A percentile compares a stretch with the other conserved stretches of the same genome.
Evolutionary conservation across 768 basidiomycete genomes (phyloP).

Genomic region (Lactarius hatsudake): DNA sequence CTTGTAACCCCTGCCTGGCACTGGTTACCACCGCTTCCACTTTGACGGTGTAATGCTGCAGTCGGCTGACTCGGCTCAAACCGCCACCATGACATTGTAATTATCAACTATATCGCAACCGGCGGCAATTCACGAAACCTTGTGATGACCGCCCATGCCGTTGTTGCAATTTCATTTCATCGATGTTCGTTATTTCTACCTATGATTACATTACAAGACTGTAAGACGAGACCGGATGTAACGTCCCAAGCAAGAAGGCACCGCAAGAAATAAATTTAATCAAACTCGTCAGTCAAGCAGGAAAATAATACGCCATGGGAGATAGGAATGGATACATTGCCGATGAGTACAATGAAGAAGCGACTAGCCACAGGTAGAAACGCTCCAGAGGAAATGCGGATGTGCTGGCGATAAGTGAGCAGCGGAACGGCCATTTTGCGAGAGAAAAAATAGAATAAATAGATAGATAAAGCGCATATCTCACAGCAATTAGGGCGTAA

Average conservation of each 20-base stretch:
- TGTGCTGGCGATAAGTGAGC: conserved; percentile 24
- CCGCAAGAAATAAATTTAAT: conserved; percentile 29
- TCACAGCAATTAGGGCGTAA: conserved; percentile 14
- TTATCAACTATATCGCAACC: neutral
- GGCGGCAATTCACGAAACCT: conserved; percentile 11
- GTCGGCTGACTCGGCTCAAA: neutral
- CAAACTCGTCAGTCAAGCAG: conserved; percentile 14
- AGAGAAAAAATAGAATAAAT: conserved; percentile 23
- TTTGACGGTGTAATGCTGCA: conserved; percentile 17
- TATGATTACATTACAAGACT: conserved; percentile 30
- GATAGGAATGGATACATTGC: conserved; percentile 29
- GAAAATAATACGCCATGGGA: conserved; percentile 28
- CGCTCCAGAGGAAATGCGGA: conserved; percentile 26
- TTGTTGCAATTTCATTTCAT: conserved; percentile 12
- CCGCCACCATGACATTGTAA: conserved; percentile 1
- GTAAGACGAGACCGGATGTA: conserved; percentile 24
- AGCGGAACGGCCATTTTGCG: conserved; percentile 26
- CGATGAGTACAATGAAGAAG: conserved; percentile 29
- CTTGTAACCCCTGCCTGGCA: neutral
- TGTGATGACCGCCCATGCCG: neutral
- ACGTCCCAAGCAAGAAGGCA: conserved; percentile 25
- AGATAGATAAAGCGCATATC: conserved; percentile 29
- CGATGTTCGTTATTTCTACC: conserved; percentile 29
- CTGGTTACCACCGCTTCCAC: conserved; percentile 2
- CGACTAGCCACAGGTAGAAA: conserved; percentile 25